Percentiles rank a stretch among this genome's conserved stretches.
Conservation (phyloP, 139 green algal genomes). For the Chlorella ohadii region DNA sequence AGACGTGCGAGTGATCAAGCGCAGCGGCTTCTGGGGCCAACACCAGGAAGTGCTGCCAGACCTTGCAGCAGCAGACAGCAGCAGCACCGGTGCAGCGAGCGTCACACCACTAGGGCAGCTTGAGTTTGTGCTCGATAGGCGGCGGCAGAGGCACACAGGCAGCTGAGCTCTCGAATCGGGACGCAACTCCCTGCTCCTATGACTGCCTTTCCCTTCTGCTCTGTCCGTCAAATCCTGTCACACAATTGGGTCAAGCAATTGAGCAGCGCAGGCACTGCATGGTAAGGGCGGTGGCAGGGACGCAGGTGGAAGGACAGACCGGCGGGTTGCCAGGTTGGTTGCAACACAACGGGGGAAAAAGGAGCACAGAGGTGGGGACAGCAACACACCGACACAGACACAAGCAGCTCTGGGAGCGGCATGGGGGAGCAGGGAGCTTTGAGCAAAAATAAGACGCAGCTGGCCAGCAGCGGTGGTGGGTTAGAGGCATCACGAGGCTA, state of each 20-base stretch:
- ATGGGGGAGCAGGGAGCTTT: too few species aligned
- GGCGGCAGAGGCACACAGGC: not conserved
- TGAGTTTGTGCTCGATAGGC: constrained; percentile 23
- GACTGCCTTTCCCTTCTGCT: not conserved
- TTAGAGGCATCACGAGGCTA: too few species aligned
- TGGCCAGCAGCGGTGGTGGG: too few species aligned
- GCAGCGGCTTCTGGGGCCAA: constrained; percentile 24
- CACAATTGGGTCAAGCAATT: not conserved
- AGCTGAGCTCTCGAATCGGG: not conserved
- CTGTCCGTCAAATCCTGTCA: not conserved
- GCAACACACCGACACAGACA: too few species aligned
- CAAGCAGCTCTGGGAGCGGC: too few species aligned
- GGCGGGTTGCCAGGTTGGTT: too few species aligned
- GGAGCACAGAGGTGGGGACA: too few species aligned
- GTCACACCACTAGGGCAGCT: constrained; percentile 10
- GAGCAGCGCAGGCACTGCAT: not conserved
- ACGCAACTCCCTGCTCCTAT: too few species aligned
- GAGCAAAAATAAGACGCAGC: too few species aligned
- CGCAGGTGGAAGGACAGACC: too few species aligned
- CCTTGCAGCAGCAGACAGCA: not conserved
- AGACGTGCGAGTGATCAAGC: constrained; percentile 3
- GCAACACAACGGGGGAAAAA: too few species aligned
- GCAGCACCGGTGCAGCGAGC: not conserved
- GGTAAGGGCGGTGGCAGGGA: too few species aligned
- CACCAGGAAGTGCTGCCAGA: not conserved